Percentiles rank a stretch among this genome's conserved stretches.
Conservation (phyloP, 306 rosid genomes). For the Delonix regia region DNA sequence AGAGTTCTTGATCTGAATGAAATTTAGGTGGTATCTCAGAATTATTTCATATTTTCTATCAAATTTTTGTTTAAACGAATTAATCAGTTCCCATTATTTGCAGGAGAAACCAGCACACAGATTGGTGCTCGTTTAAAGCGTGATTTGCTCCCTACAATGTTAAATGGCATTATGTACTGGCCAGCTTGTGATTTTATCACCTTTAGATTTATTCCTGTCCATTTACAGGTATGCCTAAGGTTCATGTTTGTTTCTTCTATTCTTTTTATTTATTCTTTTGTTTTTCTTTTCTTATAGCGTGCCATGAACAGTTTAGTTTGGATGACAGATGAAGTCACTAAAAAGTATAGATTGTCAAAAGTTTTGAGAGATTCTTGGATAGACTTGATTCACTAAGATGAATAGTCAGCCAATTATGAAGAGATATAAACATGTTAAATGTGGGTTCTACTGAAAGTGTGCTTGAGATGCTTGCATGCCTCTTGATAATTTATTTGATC, state of each 20-base stretch:
- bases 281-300: not conserved
- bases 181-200: slow-evolving; percentile 86
- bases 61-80: too few relatives aligned
- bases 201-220: slow-evolving; percentile 80
- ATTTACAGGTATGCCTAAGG: slow-evolving; percentile 64
- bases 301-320: not conserved
- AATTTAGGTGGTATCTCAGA: not conserved
- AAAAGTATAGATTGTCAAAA: too few relatives aligned
- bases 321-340: too few relatives aligned
- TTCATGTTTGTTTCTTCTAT: not conserved
- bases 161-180: slow-evolving; percentile 78
- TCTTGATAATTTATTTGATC: too few relatives aligned
- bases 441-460: too few relatives aligned
- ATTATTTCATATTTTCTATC: not conserved
- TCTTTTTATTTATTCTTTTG: slow-evolving; percentile 7
- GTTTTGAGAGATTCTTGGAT: too few relatives aligned
- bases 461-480: too few relatives aligned
- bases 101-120: slow-evolving; percentile 59
- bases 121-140: slow-evolving; percentile 53
- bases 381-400: too few relatives aligned
- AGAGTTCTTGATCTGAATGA: not conserved
- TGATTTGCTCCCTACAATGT: slow-evolving; percentile 58
- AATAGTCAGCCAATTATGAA: too few relatives aligned
- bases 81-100: not conserved
- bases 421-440: too few relatives aligned